A percentile compares a stretch with the other conserved stretches of the same genome.
Evolutionary conservation across 257 asterid genomes (phyloP).

Genomic region (Solanum neorickii): DNA sequence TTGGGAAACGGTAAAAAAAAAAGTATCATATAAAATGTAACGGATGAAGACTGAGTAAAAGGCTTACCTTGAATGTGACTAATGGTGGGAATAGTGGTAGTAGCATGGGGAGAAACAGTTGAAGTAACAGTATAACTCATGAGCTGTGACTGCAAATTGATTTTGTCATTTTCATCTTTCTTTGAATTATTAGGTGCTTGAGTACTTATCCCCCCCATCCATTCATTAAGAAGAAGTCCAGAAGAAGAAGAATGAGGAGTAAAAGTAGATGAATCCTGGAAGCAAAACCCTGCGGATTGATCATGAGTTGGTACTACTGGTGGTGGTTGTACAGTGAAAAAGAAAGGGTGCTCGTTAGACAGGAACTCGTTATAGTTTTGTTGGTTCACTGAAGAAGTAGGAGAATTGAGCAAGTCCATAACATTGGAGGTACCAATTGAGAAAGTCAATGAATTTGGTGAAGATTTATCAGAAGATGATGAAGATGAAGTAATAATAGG

Average conservation of each 20-base stretch:
- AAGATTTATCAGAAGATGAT: slow-evolving; percentile 53
- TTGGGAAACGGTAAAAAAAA: background rate
- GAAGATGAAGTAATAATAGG: slow-evolving; percentile 12
- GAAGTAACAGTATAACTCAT: slow-evolving; percentile 6
- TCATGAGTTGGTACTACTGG: background rate
- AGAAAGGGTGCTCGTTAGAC: slow-evolving; percentile 31
- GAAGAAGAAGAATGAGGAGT: slow-evolving; percentile 13
- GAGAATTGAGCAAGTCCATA: slow-evolving; percentile 43
- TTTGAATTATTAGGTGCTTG: slow-evolving; percentile 12
- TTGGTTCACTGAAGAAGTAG: slow-evolving; percentile 69
- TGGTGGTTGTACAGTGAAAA: slow-evolving; percentile 34
- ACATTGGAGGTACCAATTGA: slow-evolving; percentile 25
- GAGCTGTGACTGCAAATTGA: slow-evolving; percentile 27
- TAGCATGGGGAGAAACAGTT: background rate
- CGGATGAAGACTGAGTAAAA: background rate
- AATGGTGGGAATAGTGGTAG: slow-evolving; percentile 4
- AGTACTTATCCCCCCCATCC: slow-evolving; percentile 35
- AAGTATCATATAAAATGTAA: background rate
- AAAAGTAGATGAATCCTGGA: slow-evolving; percentile 20
- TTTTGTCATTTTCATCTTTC: slow-evolving; percentile 34
- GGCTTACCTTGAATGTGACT: slow-evolving; percentile 9
- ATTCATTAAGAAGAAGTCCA: slow-evolving; percentile 30
- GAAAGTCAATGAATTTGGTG: slow-evolving; percentile 20
- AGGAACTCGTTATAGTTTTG: slow-evolving; percentile 22
- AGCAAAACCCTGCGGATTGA: slow-evolving; percentile 30